Evolutionary conservation across 768 basidiomycete species (phyloP), one percentile per base, ranked within the genome.

Genomic region (Podaxis rugospora): DNA sequence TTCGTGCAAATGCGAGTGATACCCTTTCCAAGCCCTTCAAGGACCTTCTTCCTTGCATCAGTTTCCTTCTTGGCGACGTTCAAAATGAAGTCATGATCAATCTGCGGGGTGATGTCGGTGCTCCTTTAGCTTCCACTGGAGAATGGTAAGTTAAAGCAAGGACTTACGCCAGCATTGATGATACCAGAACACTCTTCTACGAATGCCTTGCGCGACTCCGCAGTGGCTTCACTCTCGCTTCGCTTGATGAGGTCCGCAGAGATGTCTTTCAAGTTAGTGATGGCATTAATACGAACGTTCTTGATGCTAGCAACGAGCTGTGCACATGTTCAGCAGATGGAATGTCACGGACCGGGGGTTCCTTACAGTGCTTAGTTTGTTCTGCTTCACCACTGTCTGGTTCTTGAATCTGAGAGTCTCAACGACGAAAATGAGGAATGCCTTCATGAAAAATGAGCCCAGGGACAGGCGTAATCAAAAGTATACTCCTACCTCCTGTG

Each of bases 401-500:
- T 84, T 72, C 70, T 90, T 92, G 79, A 93, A 93, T 11, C 92
- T 84, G 55, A 83, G 66, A 0, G 86, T 87, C 68, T 87, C 88
- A n/a, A 89, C 75, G 21, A 78, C 73, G 62, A 94, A 81, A 1
- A 94, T 73, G 49, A 92, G 77, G 66, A 90, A 85, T 2, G 88
- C 92, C 90, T 93, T 53, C n/a, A 11, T 40, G 58, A 40, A 32
- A 18, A 35, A 2, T 50, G 10, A 44, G 57, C 66, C 18, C 55
- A 51, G 21, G 21, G n/a, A 42, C 2, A 32, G 7, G 28, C 36
- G 32, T 40, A 40, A 37, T 14, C 9, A 23, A 51, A 54, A 5
- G 44, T 28, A 51, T 25, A 50, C 56, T 27, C 63, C 57, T 61
- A 85, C 92, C 78, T 95, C 93, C 71, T 93, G 92, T 0, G 83